Evolutionary conservation across 1,284 basidiomycete species (phyloP).

Genomic region (Cutaneotrichosporon sp.): DNA sequence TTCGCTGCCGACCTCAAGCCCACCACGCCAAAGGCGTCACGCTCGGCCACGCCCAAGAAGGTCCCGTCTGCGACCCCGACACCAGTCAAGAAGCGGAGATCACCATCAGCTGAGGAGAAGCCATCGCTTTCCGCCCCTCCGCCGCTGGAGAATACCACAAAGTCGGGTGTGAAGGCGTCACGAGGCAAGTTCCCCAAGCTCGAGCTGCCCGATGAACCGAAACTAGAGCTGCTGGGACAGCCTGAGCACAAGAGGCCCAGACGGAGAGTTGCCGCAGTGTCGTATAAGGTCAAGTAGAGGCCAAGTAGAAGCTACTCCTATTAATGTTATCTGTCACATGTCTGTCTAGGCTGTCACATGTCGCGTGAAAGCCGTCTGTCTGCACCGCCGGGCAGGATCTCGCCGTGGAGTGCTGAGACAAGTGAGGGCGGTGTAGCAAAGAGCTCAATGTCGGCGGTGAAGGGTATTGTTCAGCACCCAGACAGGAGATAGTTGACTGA

Average conservation of each 20-base stretch:
- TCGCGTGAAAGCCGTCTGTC: no score
- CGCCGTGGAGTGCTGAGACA: no score
- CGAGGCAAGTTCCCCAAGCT: no score
- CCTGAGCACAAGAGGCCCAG: not conserved
- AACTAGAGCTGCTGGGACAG: not conserved
- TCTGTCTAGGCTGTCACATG: not conserved
- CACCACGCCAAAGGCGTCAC: not conserved
- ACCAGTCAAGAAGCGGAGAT: not conserved
- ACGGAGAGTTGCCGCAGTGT: not conserved
- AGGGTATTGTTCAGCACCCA: no score
- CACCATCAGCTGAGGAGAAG: not conserved
- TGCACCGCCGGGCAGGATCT: no score
- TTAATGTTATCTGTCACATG: no score
- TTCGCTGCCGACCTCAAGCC: slow-evolving; percentile 37
- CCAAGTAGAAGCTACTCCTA: no score
- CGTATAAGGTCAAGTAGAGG: not conserved
- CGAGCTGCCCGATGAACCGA: not conserved
- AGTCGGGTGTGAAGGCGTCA: not conserved
- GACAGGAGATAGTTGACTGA: no score
- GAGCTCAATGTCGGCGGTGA: no score
- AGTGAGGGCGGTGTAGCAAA: no score
- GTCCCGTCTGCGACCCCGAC: not conserved
- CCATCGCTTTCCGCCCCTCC: not conserved
- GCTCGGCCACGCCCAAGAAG: not conserved
- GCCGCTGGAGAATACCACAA: not conserved